Evolutionary conservation across 495 filamentous ascomycete species (phyloP), one percentile per base, ranked within the genome.

Genomic region (Penicillium waksmanii): DNA sequence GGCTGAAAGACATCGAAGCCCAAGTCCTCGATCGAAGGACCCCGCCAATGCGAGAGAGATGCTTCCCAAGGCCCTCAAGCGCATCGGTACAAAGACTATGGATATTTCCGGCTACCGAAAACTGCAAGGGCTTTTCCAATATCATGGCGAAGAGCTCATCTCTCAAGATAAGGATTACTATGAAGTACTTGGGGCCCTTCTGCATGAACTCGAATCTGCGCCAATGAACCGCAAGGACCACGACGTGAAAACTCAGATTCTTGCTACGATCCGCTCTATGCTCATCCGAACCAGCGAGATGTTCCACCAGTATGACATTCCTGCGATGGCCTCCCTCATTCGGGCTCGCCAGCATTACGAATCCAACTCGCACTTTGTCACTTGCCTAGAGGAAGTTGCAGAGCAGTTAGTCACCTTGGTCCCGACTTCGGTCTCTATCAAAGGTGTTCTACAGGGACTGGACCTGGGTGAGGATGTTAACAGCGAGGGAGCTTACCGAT

Each of bases 41-140:
- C 74, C 80, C 2, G 67, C 62, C 5, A 78, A 84, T 60, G 77
- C 80, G 1, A 69, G 74, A 35, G 77, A 82, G 38, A 78, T 96
- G 33, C 82, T 97, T 3, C 82, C 84, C 38, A 95, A 89, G 62
- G 91, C 89, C 50, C 91, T 96, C 61, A 77, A 82, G 19, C 87
- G 89, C 33, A 85, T 97, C 53, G 84, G 83, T 35, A 82, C 84
- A 10, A 81, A 84, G 60, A 84, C 83, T 7, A 83, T 97, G 36
- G 93, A 96, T 66, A 89, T 92, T 5, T 89, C 92, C 62, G 92
- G 90, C 53, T 96, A 97, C 75, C 87, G 93, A 51, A 92, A 95
- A 59, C 73, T 97, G 10, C 93, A 96, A 70, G 82, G 85, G 25
- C 82, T 97, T 57, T 87, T 94, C 62, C 85, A 89, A 53, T 86